Conservation (phyloP, 2,329 filamentous ascomycete species). For the Colletotrichum neosansevieriae region DNA sequence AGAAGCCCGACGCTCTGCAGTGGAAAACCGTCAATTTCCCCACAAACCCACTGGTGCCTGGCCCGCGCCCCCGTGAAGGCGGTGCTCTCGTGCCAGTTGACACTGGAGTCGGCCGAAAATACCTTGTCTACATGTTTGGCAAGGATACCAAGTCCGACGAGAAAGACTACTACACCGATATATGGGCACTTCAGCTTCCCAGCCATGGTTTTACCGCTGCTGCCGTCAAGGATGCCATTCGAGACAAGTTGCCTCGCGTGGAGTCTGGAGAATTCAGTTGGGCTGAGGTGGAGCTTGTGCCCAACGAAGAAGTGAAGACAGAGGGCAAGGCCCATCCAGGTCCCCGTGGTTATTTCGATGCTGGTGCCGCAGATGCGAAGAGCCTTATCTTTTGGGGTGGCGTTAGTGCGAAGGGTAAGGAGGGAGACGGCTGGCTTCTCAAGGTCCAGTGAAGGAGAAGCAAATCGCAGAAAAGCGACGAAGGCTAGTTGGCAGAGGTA, state of each 20-base stretch:
- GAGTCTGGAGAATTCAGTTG: slow-evolving; percentile 62
- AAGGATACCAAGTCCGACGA: slow-evolving; percentile 42
- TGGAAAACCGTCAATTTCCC: slow-evolving; percentile 55
- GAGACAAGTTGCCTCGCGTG: slow-evolving; percentile 54
- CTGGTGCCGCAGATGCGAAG: slow-evolving; percentile 56
- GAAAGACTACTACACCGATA: slow-evolving; percentile 52
- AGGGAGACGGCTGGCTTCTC: slow-evolving; percentile 56
- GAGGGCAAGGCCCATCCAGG: slow-evolving; percentile 57
- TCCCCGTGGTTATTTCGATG: slow-evolving; percentile 55
- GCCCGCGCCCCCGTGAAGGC: slow-evolving; percentile 56
- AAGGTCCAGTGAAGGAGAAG: slow-evolving; percentile 39
- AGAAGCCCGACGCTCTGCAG: slow-evolving; percentile 45
- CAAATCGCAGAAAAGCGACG: no score
- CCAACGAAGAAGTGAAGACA: slow-evolving; percentile 55
- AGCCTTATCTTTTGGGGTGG: slow-evolving; percentile 67
- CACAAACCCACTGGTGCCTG: slow-evolving; percentile 52
- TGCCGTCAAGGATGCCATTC: slow-evolving; percentile 62
- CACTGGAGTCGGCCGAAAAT: slow-evolving; percentile 64
- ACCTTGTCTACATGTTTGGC: slow-evolving; percentile 64
- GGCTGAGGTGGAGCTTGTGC: slow-evolving; percentile 62
- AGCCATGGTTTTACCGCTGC: slow-evolving; percentile 59
- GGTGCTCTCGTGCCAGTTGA: slow-evolving; percentile 59
- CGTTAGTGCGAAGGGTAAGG: slow-evolving; percentile 53
- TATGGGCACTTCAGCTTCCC: slow-evolving; percentile 66
- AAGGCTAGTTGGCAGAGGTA: no score